Evolutionary conservation across 257 asterid genomes (phyloP).

Genomic region (Nyctanthes arbortristis): DNA sequence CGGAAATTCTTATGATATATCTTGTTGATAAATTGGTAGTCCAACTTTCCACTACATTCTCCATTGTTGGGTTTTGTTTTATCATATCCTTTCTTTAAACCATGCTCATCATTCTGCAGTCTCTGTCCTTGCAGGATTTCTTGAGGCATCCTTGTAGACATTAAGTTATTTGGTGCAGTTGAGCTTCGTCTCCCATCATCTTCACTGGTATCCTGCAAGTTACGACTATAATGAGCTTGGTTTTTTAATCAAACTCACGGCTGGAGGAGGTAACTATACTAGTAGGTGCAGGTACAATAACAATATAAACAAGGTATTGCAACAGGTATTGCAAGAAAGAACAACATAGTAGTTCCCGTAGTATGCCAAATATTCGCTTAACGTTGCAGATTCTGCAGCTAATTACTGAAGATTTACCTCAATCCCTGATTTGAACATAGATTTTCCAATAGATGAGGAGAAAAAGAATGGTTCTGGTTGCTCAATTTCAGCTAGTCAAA

Average conservation of each 20-base stretch:
- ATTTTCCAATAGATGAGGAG: too few relatives aligned
- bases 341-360: background rate
- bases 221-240: constrained; percentile 11
- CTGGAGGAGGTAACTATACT: background rate
- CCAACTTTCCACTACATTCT: constrained; percentile 17
- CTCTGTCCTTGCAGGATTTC: constrained; percentile 21
- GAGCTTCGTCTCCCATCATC: constrained; percentile 23
- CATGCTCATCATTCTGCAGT: constrained; percentile 15
- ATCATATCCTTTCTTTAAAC: constrained; percentile 22
- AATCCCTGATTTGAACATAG: too few relatives aligned
- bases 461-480: too few relatives aligned
- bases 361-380: too few relatives aligned
- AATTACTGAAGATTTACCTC: too few relatives aligned
- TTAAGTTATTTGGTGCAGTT: constrained; percentile 15
- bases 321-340: background rate
- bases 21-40: constrained; percentile 3
- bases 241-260: background rate
- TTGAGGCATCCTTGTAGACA: constrained; percentile 18
- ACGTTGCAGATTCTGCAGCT: too few relatives aligned
- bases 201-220: constrained; percentile 41
- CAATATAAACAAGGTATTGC: background rate
- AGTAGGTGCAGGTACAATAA: background rate
- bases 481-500: too few relatives aligned
- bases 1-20: constrained; percentile 21
- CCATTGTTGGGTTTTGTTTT: constrained; percentile 11